Evolutionary conservation across 176 grass and related monocot genomes (phyloP), one percentile per base, ranked within the genome.

Genomic region (Paspalum vaginatum): DNA sequence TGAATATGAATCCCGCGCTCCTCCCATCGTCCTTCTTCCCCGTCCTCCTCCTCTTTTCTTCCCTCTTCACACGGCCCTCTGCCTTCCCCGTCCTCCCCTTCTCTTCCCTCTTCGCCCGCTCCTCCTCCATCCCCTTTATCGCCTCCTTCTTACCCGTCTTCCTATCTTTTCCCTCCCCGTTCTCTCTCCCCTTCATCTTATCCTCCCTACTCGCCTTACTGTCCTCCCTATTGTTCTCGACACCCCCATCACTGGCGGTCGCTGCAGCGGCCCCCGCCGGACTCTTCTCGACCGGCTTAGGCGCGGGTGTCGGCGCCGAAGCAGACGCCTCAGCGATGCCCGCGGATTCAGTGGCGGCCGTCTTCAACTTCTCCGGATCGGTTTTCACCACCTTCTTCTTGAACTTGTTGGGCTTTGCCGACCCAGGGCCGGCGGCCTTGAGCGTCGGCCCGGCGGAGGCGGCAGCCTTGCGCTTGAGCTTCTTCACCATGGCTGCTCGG

Each of bases 1-100:
- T 94, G 79, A 94, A 94, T 75, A 94, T 94, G 52, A 82, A 94
- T 26, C 92, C 88, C 0, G 74, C 45, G 4, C 4, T 40, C 25
- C 13, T 16, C n/a, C 38, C 46, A 13, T 45, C 56, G 26, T 25
- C 70, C 49, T 26, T 22, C 41, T 64, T 61, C 59, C 59, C 59
- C 21, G 24, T 61, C 11, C 22, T 60, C 57, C 25, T 60, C 57
- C 57, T 61, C n/a, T 84, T 58, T 8, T 51, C 47, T 14, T 8
- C 60, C 46, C 3, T n/a, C 7, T 20, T 41, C 46, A 20, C 39
- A 16, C 11, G 47, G 41, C 27, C 47, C 11, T 66, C 8, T 4
- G 13, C 59, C 25, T 25, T 61, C 59, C 25, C 59, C 59, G 26
- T 61, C 59, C 26, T 60, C 52, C 20, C 54, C n/a, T 80, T 57